Percentiles rank a stretch among this genome's conserved stretches.
phyloP scores from a whole-genome alignment of 495 filamentous ascomycete genomes.

The Rhizodiscina lignyota region DNA sequence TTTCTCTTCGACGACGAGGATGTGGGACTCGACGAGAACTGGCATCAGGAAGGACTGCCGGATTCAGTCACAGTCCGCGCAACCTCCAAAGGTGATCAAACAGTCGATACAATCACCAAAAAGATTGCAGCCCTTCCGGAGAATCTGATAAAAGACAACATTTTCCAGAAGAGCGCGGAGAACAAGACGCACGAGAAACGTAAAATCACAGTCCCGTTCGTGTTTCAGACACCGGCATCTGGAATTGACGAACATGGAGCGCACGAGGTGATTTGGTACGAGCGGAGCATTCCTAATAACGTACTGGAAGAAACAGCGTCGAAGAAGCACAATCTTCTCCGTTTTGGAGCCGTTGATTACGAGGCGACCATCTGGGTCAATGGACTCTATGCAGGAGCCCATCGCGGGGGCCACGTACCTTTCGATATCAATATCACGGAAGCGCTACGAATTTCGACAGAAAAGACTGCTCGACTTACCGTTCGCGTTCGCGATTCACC shows the following conservation, averaged over 20 bases:
- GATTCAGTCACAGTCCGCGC: too few relatives aligned
- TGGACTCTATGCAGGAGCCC: constrained; percentile 9
- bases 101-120: too few relatives aligned
- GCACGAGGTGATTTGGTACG: constrained; percentile 46
- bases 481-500: constrained; percentile 17
- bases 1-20: constrained; percentile 43
- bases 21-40: constrained; percentile 22
- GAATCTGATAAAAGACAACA: not conserved
- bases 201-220: constrained; percentile 38
- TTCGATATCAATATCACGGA: constrained; percentile 14
- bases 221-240: constrained; percentile 38
- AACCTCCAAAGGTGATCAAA: too few relatives aligned
- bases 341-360: constrained; percentile 16
- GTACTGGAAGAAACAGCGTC: constrained; percentile 5
- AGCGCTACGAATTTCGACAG: not conserved
- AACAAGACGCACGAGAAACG: constrained; percentile 21
- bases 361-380: constrained; percentile 14
- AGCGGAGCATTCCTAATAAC: constrained; percentile 31
- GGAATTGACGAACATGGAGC: constrained; percentile 35
- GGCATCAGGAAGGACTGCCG: constrained; percentile 12
- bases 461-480: constrained; percentile 5
- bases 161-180: constrained; percentile 2
- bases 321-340: constrained; percentile 7
- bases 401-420: constrained; percentile 14
- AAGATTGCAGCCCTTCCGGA: too few relatives aligned